A percentile compares a stretch with the other conserved stretches of the same genome.
These are phyloP conservation scores for Podospora tetraspora DNA, from an alignment of 495 filamentous ascomycete species.

Conservation along the genomic window DNA sequence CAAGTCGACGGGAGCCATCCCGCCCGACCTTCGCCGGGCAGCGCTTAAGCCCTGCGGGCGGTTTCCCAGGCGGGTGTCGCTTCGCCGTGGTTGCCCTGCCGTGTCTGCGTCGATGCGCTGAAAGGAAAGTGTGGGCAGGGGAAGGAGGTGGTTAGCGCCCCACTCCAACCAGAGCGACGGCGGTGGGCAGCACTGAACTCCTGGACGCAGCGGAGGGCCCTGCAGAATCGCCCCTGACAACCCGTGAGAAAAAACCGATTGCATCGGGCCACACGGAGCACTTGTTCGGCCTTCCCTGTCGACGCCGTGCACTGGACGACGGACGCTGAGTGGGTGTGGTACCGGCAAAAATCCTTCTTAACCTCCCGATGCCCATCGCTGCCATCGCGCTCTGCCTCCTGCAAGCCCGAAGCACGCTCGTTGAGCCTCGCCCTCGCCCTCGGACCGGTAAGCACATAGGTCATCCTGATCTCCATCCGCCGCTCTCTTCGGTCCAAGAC, in stretches of 20 bases:
- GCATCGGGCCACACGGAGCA: conserved; percentile 1
- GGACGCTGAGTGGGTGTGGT: conserved; percentile 17
- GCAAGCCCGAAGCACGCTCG: conserved; percentile 14
- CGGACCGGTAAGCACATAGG: conserved; percentile 19
- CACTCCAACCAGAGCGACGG: conserved; percentile 15
- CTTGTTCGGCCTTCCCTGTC: conserved; percentile 33
- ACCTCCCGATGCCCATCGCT: conserved; percentile 12
- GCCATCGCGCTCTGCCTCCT: conserved; percentile 11
- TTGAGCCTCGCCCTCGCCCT: conserved; percentile 20
- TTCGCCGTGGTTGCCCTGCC: conserved; percentile 7
- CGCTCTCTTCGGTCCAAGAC: conserved; percentile 15
- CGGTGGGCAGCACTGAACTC: conserved; percentile 8
- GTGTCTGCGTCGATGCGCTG: conserved; percentile 10
- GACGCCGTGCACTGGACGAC: conserved; percentile 16
- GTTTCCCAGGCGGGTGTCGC: conserved; percentile 1
- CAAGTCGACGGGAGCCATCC: neutral
- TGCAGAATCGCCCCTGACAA: conserved; percentile 34
- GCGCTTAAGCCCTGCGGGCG: neutral
- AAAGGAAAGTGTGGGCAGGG: conserved; percentile 10
- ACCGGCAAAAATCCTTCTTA: conserved; percentile 31
- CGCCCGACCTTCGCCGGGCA: neutral
- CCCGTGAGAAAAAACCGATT: conserved; percentile 26
- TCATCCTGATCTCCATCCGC: conserved; percentile 5
- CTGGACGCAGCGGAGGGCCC: conserved; percentile 11
- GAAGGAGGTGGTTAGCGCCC: conserved; percentile 20